phyloP scores from a whole-genome alignment of 2,329 filamentous ascomycete species.

The Blastomyces percursus region DNA sequence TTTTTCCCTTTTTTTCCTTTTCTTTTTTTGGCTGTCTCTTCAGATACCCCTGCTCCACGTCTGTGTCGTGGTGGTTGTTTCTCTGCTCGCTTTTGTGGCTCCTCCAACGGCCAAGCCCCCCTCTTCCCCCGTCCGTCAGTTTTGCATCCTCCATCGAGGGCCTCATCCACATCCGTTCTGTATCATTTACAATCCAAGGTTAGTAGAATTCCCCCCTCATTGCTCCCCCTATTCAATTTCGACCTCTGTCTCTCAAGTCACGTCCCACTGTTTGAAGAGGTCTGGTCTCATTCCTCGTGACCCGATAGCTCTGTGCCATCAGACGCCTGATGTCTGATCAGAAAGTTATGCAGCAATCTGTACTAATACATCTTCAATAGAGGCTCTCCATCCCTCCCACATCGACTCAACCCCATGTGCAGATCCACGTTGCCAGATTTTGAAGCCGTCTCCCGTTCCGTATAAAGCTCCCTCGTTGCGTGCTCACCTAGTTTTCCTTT shows the following conservation, averaged over 20 bases:
- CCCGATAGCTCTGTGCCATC: background rate
- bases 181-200: background rate
- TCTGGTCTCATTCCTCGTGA: background rate
- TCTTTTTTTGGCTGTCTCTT: background rate
- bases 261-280: background rate
- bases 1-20: no score
- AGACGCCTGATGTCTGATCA: background rate
- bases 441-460: background rate
- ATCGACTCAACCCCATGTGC: background rate
- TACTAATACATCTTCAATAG: background rate
- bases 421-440: background rate
- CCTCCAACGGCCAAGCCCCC: background rate
- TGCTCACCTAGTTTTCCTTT: background rate
- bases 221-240: background rate
- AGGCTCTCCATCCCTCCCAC: background rate
- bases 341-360: background rate
- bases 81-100: background rate
- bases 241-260: background rate
- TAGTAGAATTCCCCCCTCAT: background rate
- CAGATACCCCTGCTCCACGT: constrained; percentile 4
- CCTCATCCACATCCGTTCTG: background rate
- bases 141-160: background rate
- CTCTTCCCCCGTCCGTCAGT: background rate
- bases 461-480: background rate
- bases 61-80: constrained; percentile 6